These are phyloP conservation scores for Botrytis squamosa DNA, from an alignment of 2,329 filamentous ascomycete genomes.

Conservation along the genomic window DNA sequence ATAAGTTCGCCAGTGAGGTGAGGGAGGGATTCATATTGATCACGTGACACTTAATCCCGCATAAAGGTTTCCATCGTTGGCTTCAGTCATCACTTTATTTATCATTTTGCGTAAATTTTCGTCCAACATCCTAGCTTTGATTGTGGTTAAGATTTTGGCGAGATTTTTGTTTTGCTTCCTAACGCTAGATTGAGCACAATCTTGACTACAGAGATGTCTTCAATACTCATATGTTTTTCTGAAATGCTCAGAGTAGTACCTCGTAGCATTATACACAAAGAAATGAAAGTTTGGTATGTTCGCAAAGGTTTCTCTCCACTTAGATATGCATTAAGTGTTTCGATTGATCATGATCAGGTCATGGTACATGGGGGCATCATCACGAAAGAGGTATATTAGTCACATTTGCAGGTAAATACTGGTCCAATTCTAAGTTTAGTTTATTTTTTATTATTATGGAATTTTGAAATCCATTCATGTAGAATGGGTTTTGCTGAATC, in stretches of 20 bases:
- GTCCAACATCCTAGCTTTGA: not conserved
- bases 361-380: not conserved
- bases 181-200: not conserved
- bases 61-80: not conserved
- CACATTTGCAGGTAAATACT: not conserved
- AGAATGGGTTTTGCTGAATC: too few relatives aligned
- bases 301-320: rapidly evolving
- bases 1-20: not conserved
- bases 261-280: not conserved
- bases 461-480: not conserved
- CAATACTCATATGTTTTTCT: not conserved
- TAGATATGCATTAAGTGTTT: rapidly evolving
- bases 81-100: not conserved
- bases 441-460: not conserved
- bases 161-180: not conserved
- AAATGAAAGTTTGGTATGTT: rapidly evolving
- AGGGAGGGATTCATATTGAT: not conserved
- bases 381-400: not conserved
- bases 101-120: not conserved
- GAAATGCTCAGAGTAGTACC: not conserved
- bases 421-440: not conserved
- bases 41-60: rapidly evolving
- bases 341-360: not conserved
- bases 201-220: too few relatives aligned
- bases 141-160: too few relatives aligned